Percentiles rank a stretch among this genome's conserved stretches.
These are phyloP conservation scores for Penicillium sp. DNA, from an alignment of 2,329 filamentous ascomycete genomes.

Conservation along the genomic window DNA sequence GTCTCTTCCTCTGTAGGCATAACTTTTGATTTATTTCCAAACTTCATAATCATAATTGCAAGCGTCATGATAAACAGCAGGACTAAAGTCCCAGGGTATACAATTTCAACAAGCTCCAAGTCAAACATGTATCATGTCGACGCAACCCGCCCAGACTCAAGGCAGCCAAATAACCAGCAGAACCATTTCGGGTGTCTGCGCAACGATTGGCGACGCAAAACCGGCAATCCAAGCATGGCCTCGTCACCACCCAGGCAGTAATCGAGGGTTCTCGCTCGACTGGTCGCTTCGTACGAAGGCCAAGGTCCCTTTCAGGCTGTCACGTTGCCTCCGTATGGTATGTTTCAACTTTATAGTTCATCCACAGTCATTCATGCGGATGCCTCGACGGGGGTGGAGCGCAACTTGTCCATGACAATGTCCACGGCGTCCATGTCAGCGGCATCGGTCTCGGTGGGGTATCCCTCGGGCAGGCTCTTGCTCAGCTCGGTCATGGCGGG, in stretches of 20 bases:
- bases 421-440: conserved; percentile 86
- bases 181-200: conserved; percentile 4
- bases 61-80: not conserved
- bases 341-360: conserved; percentile 1
- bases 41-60: not conserved
- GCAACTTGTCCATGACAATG: conserved; percentile 68
- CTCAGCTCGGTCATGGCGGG: conserved; percentile 67
- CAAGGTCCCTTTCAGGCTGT: not conserved
- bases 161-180: conserved; percentile 7
- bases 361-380: conserved; percentile 26
- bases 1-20: not conserved
- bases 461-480: conserved; percentile 65
- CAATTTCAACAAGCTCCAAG: conserved; percentile 5
- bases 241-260: conserved; percentile 1
- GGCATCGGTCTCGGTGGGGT: conserved; percentile 70
- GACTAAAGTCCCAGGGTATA: conserved; percentile 15
- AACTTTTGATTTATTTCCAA: not conserved
- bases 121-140: not conserved
- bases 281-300: not conserved
- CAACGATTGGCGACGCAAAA: not conserved
- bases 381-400: conserved; percentile 43
- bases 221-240: not conserved
- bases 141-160: not conserved
- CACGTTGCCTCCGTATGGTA: not conserved
- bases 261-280: not conserved